Conservation (phyloP, 495 filamentous ascomycete genomes). For the Daldinia grandis region DNA sequence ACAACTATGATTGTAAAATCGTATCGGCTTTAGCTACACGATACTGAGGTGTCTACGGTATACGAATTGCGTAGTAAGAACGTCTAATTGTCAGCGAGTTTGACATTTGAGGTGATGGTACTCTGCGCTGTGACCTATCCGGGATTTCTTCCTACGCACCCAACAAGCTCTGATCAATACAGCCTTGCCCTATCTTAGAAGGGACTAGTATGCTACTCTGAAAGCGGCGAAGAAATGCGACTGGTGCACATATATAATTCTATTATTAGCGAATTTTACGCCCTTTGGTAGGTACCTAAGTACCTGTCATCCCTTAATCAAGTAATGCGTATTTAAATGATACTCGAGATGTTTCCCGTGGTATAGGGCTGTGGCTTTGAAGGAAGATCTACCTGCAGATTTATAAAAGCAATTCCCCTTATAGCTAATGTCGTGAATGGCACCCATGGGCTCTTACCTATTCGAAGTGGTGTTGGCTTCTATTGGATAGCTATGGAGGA, state of each 20-base stretch:
- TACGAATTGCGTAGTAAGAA: neutral
- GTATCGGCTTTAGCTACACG: neutral
- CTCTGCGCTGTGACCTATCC: slow-evolving; percentile 9
- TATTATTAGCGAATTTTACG: neutral
- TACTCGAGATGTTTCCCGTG: neutral
- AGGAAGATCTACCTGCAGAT: neutral
- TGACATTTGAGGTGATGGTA: slow-evolving; percentile 8
- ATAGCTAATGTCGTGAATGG: neutral
- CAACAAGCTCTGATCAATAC: neutral
- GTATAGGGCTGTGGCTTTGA: neutral
- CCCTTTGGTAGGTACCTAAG: too few relatives aligned
- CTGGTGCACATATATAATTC: neutral
- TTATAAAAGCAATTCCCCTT: neutral
- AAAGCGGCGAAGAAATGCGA: neutral
- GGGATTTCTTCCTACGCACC: slow-evolving; percentile 5
- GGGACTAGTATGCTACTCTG: neutral
- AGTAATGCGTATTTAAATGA: neutral
- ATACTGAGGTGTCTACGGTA: neutral
- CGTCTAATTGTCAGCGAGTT: slow-evolving; percentile 1
- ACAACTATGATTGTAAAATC: neutral
- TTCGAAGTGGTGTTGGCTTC: neutral
- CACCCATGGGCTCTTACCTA: neutral
- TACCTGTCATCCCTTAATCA: too few relatives aligned
- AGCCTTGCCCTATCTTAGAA: neutral
- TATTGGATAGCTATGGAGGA: neutral